These are phyloP conservation scores for Arctostaphylos glauca DNA, from an alignment of 148 eudicot species.

Conservation along the genomic window DNA sequence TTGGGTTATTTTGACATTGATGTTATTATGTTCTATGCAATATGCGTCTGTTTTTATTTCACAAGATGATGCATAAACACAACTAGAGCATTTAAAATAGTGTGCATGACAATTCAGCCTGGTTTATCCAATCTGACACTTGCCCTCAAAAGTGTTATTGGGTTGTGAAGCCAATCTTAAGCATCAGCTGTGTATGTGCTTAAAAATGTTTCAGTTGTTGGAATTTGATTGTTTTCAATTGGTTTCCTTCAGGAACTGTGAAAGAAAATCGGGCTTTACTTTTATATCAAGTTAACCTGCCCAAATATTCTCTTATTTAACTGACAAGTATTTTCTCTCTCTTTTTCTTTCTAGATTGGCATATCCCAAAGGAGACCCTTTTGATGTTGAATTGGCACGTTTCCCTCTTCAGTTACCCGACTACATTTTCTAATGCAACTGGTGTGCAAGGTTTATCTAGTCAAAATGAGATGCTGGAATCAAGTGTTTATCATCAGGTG, in stretches of 20 bases:
- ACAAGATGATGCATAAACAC: too few relatives aligned
- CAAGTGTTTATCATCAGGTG: too few relatives aligned
- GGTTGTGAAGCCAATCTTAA: not conserved
- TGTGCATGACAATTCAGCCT: not conserved
- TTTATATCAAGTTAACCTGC: not conserved
- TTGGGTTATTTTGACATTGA: too few relatives aligned
- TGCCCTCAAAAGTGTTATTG: not conserved
- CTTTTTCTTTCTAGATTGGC: slow-evolving; percentile 35
- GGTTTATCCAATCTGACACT: not conserved
- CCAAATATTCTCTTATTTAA: not conserved
- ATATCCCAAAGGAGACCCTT: slow-evolving; percentile 49
- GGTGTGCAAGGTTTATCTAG: too few relatives aligned
- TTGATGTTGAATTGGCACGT: slow-evolving; percentile 58
- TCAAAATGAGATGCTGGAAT: too few relatives aligned
- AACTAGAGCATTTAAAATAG: not conserved
- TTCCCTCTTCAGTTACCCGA: slow-evolving; percentile 63
- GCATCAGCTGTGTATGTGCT: not conserved
- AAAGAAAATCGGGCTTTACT: not conserved
- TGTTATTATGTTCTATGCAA: too few relatives aligned
- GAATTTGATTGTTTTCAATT: not conserved
- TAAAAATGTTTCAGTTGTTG: not conserved
- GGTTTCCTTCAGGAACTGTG: not conserved
- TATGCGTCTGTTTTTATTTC: too few relatives aligned
- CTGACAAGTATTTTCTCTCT: not conserved
- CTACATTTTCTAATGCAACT: slow-evolving; percentile 61